These are phyloP conservation scores for Entophlyctis helioformis DNA, from an alignment of 192 early-diverging fungal genomes.

Conservation along the genomic window DNA sequence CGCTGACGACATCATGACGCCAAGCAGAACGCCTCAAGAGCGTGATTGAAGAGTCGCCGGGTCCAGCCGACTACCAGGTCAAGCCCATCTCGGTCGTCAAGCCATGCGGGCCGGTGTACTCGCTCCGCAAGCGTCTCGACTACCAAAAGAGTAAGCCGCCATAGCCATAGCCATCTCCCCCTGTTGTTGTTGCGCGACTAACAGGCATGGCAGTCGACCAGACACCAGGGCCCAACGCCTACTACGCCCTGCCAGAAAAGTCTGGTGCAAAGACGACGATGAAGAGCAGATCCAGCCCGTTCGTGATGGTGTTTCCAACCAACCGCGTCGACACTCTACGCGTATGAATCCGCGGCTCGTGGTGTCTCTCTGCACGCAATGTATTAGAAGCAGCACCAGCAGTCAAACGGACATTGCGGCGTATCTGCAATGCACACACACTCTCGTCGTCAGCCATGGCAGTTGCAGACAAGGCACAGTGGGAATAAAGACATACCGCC, in stretches of 20 bases:
- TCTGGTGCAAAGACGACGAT: constrained; percentile 19
- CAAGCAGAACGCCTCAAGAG: constrained; percentile 7
- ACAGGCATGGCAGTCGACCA: constrained; percentile 2
- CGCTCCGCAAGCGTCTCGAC: constrained; percentile 19
- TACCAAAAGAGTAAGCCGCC: background rate
- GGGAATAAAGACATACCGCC: too few relatives aligned
- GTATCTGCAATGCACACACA: constrained; percentile 4
- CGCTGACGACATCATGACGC: background rate
- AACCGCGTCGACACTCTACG: constrained; percentile 31
- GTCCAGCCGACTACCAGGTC: constrained; percentile 30
- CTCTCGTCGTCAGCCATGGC: too few relatives aligned
- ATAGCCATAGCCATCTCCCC: too few relatives aligned
- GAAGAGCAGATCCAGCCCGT: constrained; percentile 33
- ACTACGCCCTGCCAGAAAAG: constrained; percentile 8
- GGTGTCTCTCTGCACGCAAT: background rate
- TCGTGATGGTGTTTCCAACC: constrained; percentile 34
- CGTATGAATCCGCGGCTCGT: too few relatives aligned
- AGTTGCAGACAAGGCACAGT: too few relatives aligned
- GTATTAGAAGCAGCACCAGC: constrained; percentile 10
- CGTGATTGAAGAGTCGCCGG: constrained; percentile 21
- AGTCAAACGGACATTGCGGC: constrained; percentile 10
- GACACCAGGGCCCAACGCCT: constrained; percentile 31
- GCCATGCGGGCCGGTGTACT: constrained; percentile 26
- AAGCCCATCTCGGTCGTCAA: constrained; percentile 6
- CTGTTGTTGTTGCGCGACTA: too few relatives aligned